Evolutionary conservation across 352 stramenopile genomes (phyloP).

Genomic region (Phytophthora boehmeriae): DNA sequence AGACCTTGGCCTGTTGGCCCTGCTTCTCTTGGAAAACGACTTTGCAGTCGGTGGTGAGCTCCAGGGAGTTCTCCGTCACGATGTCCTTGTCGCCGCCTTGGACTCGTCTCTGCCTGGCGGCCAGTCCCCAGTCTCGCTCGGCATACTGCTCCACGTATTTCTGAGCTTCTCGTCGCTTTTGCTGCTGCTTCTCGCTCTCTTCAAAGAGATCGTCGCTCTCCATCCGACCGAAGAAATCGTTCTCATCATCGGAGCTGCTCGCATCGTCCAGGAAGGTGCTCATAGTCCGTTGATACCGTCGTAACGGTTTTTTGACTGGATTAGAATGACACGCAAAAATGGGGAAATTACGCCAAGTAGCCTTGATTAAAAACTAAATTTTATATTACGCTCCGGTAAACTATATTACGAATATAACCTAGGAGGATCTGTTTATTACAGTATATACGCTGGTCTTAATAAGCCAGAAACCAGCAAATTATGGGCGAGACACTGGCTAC

Average conservation of each 20-base stretch:
- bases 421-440: background rate
- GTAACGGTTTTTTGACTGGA: conserved; percentile 23
- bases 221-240: conserved; percentile 43
- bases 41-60: conserved; percentile 23
- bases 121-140: conserved; percentile 46
- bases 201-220: conserved; percentile 50
- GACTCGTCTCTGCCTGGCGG: conserved; percentile 34
- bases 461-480: background rate
- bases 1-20: conserved; percentile 64
- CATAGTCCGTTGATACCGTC: conserved; percentile 3
- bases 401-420: too few species aligned
- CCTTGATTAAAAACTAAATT: conserved; percentile 11
- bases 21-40: conserved; percentile 58
- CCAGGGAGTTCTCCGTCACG: conserved; percentile 34
- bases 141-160: conserved; percentile 44
- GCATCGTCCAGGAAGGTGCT: conserved; percentile 8
- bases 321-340: conserved; percentile 22
- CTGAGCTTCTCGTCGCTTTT: conserved; percentile 40
- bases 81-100: conserved; percentile 36
- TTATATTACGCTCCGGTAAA: too few species aligned
- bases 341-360: conserved; percentile 18
- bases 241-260: conserved; percentile 45
- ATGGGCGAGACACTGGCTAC: conserved; percentile 57
- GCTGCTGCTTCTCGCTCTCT: conserved; percentile 39
- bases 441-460: conserved; percentile 13